phyloP scores from a whole-genome alignment of 78 protist genomes.

The Dictyostelium intermedium region DNA sequence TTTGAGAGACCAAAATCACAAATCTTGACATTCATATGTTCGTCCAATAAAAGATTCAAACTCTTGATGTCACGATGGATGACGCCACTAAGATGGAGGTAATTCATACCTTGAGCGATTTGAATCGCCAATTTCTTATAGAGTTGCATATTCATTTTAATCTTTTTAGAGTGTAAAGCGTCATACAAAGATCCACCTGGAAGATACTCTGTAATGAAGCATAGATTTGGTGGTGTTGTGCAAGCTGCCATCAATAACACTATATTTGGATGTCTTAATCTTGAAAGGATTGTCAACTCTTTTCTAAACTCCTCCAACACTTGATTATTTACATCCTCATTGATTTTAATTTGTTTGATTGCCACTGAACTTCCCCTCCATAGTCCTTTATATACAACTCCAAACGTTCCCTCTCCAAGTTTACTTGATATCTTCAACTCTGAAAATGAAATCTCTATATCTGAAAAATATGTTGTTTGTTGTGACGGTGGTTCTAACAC shows the following conservation, averaged over 20 bases:
- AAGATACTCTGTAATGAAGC: conserved; percentile 83
- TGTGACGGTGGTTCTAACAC: background rate
- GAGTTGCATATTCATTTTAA: conserved; percentile 61
- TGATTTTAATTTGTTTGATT: conserved; percentile 65
- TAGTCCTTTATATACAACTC: conserved; percentile 58
- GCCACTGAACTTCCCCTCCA: conserved; percentile 75
- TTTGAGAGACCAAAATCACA: conserved; percentile 82
- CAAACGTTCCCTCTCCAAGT: conserved; percentile 76
- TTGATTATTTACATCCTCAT: conserved; percentile 59
- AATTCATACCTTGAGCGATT: conserved; percentile 84
- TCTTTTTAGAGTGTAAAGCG: conserved; percentile 64
- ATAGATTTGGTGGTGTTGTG: conserved; percentile 73
- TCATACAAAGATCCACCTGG: conserved; percentile 83
- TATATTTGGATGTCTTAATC: conserved; percentile 84
- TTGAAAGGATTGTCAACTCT: conserved; percentile 28
- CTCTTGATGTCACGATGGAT: conserved; percentile 86
- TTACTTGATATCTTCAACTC: conserved; percentile 46
- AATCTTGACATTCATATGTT: conserved; percentile 70
- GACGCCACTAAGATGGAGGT: conserved; percentile 56
- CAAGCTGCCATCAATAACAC: conserved; percentile 83
- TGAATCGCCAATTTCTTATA: conserved; percentile 64
- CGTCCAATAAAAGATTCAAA: conserved; percentile 77
- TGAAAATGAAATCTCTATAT: conserved; percentile 53
- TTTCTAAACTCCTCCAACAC: conserved; percentile 70
- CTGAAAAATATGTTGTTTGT: conserved; percentile 42